A percentile compares a stretch with the other conserved stretches of the same genome.
Conservation (phyloP, 2,329 filamentous ascomycete genomes). For the Aspergillus oerlinghausenensis region DNA sequence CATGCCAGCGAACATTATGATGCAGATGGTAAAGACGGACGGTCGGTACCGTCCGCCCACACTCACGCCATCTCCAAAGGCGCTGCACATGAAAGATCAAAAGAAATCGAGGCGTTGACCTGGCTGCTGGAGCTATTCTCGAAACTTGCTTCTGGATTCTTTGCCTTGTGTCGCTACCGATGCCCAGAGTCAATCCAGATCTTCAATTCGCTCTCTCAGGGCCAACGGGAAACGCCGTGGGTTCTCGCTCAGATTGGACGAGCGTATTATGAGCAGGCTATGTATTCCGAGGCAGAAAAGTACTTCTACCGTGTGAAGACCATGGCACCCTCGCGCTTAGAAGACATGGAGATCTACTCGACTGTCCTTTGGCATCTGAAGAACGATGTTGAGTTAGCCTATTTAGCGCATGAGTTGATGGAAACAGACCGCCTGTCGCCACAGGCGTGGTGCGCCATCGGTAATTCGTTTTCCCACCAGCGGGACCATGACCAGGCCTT, state of each 20-base stretch:
- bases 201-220: conserved; percentile 64
- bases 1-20: conserved; percentile 56
- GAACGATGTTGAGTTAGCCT: conserved; percentile 84
- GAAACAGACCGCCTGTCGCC: conserved; percentile 85
- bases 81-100: conserved; percentile 50
- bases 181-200: conserved; percentile 71
- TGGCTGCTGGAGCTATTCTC: conserved; percentile 76
- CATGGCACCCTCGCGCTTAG: conserved; percentile 73
- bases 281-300: conserved; percentile 81
- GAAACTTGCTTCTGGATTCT: conserved; percentile 77
- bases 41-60: conserved; percentile 32
- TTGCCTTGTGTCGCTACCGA: conserved; percentile 71
- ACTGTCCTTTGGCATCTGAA: conserved; percentile 99
- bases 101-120: conserved; percentile 69
- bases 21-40: conserved; percentile 60
- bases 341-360: conserved; percentile 98
- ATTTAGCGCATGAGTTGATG: conserved; percentile 83
- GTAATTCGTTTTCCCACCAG: conserved; percentile 89
- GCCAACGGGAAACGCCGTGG: conserved; percentile 88
- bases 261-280: conserved; percentile 84
- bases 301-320: conserved; percentile 76
- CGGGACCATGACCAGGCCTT: conserved; percentile 93
- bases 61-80: conserved; percentile 26
- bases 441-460: conserved; percentile 91
- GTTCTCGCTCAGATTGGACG: conserved; percentile 86